A percentile compares a stretch with the other conserved stretches of the same genome.
phyloP scores from a whole-genome alignment of 345 rosid species.

The rapeseed (Brassica napus) region Da-Ae NC_063447.1:12184001-12184500 shows the following conservation, averaged over 20 bases:
- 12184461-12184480: too few species aligned
- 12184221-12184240: not conserved
- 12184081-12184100: constrained; percentile 47
- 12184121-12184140: constrained; percentile 18
- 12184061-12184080: constrained; percentile 47
- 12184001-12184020: constrained; percentile 56
- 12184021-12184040: constrained; percentile 76
- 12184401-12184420: too few species aligned
- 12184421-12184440: too few species aligned
- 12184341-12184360: not conserved
- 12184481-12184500: too few species aligned
- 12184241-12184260: not conserved
- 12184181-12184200: constrained; percentile 8
- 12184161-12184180: constrained; percentile 28
- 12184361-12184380: not conserved
- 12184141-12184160: constrained; percentile 13
- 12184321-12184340: not conserved
- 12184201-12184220: not conserved
- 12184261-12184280: constrained; percentile 10
- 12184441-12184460: too few species aligned
- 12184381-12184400: not conserved
- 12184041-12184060: constrained; percentile 54
- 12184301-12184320: not conserved
- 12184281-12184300: constrained; percentile 17
- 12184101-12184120: not conserved